Evolutionary conservation across 176 grass and related monocot genomes (phyloP).

Genomic region (Typha latifolia): DNA sequence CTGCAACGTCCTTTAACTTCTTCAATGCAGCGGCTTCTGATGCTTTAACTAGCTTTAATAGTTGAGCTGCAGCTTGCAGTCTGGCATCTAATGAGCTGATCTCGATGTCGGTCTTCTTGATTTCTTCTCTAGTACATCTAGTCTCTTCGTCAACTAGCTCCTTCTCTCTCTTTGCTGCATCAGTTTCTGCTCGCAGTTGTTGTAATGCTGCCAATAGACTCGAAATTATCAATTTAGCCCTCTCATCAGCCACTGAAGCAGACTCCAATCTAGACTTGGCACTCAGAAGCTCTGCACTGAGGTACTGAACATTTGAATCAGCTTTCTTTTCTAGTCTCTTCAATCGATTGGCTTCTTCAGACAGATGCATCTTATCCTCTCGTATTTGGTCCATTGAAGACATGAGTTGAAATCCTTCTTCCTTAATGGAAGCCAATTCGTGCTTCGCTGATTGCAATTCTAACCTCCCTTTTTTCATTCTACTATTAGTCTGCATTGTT

Average conservation of each 20-base stretch:
- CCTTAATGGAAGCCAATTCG: conserved; percentile 62
- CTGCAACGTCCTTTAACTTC: conserved; percentile 42
- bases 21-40: conserved; percentile 48
- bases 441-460: conserved; percentile 38
- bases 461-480: conserved; percentile 19
- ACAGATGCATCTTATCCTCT: conserved; percentile 38
- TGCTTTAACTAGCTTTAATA: conserved; percentile 47
- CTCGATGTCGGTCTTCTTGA: conserved; percentile 19
- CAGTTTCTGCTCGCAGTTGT: conserved; percentile 46
- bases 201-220: conserved; percentile 54
- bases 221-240: conserved; percentile 44
- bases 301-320: conserved; percentile 51
- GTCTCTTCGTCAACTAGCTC: conserved; percentile 39
- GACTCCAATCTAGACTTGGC: conserved; percentile 45
- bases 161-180: conserved; percentile 40
- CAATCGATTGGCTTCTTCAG: conserved; percentile 36
- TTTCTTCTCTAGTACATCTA: conserved; percentile 24
- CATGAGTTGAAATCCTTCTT: conserved; percentile 70
- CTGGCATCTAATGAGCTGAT: conserved; percentile 27
- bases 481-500: conserved; percentile 44
- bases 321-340: conserved; percentile 45
- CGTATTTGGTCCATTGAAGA: conserved; percentile 66
- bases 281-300: conserved; percentile 72
- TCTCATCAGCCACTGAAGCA: conserved; percentile 38
- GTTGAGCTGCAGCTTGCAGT: conserved; percentile 25